Evolutionary conservation across 441 rosid genomes (phyloP), one percentile per base, ranked within the genome.

Genomic region (Aleurites moluccanus): DNA sequence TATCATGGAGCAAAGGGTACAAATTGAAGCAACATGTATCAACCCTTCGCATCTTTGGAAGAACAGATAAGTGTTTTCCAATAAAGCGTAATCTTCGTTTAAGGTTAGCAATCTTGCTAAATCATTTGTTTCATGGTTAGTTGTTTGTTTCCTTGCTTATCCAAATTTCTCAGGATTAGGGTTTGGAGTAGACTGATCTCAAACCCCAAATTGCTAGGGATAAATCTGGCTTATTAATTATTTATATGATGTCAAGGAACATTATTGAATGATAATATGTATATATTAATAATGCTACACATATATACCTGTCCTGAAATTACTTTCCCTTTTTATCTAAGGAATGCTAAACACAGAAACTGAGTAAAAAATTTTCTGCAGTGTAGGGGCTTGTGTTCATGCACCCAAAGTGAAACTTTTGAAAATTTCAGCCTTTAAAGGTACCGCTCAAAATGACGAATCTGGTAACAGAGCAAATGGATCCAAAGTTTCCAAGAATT

Each of bases 371-470:
- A 77, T 57, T 63, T 85, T 83, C 77, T 78, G 81, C 96, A 92
- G 99, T 86, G 83, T 77, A 80, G 92, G 90, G 83, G 72, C 86
- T 75, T 71, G 69, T 80, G 75, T 68, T 63, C 47, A 73, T 78
- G 87, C 86, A 72, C 77, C 85, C 64, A 86, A 75, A 80, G 85
- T 82, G 72, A 91, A 85, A 80, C 75, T 86, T 73, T 78, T 88
- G 70, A 88, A 85, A 83, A 83, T 93, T 77, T 85, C 90, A 55
- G 88, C 96, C 45, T 95, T 93, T 67, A 91, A 93, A 87, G 91
- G 98, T 21, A 85, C 82, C 79, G 86, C 85, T 40, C 88, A 81
- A 78, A 88, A 84, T 81, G 88, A 85, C 63, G 95, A 89, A 79
- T 78, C 91, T 56, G 87, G 88, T 63, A 84, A 84, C 69, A 83